Percentiles rank a stretch among this genome's conserved stretches.
Evolutionary conservation across 2,329 filamentous ascomycete species (phyloP).

Genomic region (Pseudogymnoascus sp.): DNA sequence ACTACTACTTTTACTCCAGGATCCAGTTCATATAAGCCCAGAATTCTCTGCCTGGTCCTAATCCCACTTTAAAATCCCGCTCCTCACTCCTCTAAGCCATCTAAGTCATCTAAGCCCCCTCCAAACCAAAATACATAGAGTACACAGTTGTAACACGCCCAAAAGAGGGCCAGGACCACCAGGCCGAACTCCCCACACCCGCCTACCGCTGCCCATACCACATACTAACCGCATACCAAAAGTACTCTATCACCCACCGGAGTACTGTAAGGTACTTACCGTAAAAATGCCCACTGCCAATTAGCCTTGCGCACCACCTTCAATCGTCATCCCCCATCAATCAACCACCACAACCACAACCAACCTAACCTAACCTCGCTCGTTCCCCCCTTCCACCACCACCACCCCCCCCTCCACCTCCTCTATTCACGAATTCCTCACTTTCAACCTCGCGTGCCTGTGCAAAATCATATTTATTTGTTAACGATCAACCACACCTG

Average conservation of each 20-base stretch:
- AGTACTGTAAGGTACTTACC: neutral
- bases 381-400: neutral
- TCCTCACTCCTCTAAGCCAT: neutral
- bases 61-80: neutral
- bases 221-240: neutral
- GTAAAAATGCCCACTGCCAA: neutral
- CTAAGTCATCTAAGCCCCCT: neutral
- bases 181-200: neutral
- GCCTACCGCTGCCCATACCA: neutral
- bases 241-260: neutral
- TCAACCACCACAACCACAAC: neutral
- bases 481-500: neutral
- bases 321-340: conserved; percentile 3
- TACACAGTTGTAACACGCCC: neutral
- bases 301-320: neutral
- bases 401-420: neutral
- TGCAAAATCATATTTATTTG: neutral
- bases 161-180: neutral
- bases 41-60: neutral
- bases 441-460: neutral
- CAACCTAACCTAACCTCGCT: neutral
- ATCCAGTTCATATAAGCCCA: neutral
- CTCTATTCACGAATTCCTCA: neutral
- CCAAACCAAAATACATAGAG: neutral
- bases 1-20: too few relatives aligned